Evolutionary conservation across 2,329 filamentous ascomycete genomes (phyloP), one percentile per base, ranked within the genome.

Genomic region (Chrysoporthe austroafricana): DNA sequence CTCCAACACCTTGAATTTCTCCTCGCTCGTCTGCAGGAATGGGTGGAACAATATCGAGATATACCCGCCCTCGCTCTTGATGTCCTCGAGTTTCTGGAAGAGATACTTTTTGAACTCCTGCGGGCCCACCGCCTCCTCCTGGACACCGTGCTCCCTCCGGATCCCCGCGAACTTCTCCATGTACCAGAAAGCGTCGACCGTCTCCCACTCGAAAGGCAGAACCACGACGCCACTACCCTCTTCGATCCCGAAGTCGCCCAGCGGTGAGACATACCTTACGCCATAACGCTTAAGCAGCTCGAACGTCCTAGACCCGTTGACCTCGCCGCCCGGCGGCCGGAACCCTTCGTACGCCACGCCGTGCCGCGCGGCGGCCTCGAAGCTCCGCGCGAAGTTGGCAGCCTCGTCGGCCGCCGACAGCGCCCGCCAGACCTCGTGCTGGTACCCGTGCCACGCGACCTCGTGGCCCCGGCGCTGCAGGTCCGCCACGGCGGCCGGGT

Each of bases 131-230:
- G 67, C 60, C 9, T 58, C 71, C 48, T 69, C 66, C 48, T 48
- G 42, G 43, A 66, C 72, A 2, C 74, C 73, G n/a, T 70, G 60
- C 14, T 68, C 58, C 46, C 64, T 63, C 14, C 74, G 66, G 14
- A 75, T 70, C 3, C 32, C 67, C 0, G 48, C 60, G 42, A 76
- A 76, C 68, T 76, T 77, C 9, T 74, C 75, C 75, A 76, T 76
- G 52, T 77, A 77, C 71, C 74, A 77, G 50, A 74, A 76, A 1
- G 75, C 75, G 50, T 77, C 75, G 18, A 76, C 74, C 3, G 70
- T 69, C 56, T 62, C 66, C 75, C 74, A 76, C 61, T 75, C 73
- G 69, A 77, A 76, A 0, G 75, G 75, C 48, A 77, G 62, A 39
- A 76, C 70, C n/a, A 73, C 72, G 21, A 75, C 54, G 14, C 43